These are phyloP conservation scores for Lobosporangium transversale DNA, from an alignment of 192 early-diverging fungal species.

Conservation along the genomic window DNA sequence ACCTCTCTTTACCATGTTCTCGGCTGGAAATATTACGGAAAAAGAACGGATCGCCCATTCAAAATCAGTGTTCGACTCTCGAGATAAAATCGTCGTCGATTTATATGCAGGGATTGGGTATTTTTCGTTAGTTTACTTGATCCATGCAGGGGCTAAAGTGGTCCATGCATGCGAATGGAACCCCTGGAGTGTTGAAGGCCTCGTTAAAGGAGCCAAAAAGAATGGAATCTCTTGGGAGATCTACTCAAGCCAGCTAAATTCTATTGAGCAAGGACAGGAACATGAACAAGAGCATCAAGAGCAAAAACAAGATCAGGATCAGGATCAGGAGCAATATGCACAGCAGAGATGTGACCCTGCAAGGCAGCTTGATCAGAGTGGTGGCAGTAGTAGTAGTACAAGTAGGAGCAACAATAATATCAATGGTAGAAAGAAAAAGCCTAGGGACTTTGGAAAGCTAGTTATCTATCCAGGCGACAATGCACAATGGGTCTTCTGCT, in stretches of 20 bases:
- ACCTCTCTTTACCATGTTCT: conserved; percentile 59
- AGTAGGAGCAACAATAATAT: not conserved
- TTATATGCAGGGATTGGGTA: conserved; percentile 57
- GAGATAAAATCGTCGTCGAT: conserved; percentile 45
- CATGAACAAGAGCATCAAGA: no score
- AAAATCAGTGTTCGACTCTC: conserved; percentile 36
- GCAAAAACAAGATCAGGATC: not conserved
- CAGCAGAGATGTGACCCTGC: no score
- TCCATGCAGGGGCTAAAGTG: conserved; percentile 48
- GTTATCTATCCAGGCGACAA: conserved; percentile 53
- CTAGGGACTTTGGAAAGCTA: conserved; percentile 17
- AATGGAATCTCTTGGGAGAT: conserved; percentile 33
- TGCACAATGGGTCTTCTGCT: conserved; percentile 39
- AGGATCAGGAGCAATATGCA: not conserved
- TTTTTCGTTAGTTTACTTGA: conserved; percentile 45
- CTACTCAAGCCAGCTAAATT: conserved; percentile 4
- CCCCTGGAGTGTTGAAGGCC: conserved; percentile 55
- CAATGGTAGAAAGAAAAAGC: conserved; percentile 23
- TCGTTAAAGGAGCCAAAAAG: conserved; percentile 33
- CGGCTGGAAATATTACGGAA: conserved; percentile 54
- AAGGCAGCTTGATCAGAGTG: not conserved
- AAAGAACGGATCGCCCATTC: conserved; percentile 53
- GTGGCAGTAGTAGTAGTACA: not conserved
- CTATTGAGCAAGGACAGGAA: no score
- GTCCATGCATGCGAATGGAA: conserved; percentile 60